phyloP scores from a whole-genome alignment of 352 stramenopile species.

The Phytophthora constricta region DNA sequence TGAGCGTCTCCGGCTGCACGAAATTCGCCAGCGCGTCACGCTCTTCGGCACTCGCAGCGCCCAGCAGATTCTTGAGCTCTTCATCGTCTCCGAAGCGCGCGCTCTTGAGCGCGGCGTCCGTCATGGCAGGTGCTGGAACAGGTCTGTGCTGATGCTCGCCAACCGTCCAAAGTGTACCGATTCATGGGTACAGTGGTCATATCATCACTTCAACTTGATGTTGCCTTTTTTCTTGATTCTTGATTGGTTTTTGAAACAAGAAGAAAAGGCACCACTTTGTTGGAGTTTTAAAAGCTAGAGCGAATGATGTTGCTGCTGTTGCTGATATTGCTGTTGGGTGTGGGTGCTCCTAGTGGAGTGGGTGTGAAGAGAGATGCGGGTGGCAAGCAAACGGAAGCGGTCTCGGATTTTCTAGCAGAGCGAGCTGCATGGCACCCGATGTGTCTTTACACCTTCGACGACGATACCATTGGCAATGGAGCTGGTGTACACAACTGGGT shows the following conservation, averaged over 20 bases:
- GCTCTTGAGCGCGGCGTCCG: slow-evolving; percentile 66
- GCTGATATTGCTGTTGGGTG: slow-evolving; percentile 18
- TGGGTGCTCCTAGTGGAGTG: too few species aligned
- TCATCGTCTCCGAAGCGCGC: slow-evolving; percentile 78
- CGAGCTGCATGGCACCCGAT: slow-evolving; percentile 33
- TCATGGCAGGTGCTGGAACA: slow-evolving; percentile 24
- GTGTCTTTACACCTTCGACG: slow-evolving; percentile 48
- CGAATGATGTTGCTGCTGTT: background rate
- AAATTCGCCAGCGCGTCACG: slow-evolving; percentile 67
- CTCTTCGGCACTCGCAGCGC: slow-evolving; percentile 20
- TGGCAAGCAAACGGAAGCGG: too few species aligned
- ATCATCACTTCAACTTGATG: background rate
- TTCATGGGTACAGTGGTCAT: background rate
- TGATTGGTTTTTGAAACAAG: slow-evolving; percentile 4
- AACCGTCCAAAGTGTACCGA: too few species aligned
- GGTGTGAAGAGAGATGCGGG: too few species aligned
- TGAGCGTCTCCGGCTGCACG: slow-evolving; percentile 73
- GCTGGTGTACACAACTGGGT: slow-evolving; percentile 29
- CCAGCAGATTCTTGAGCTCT: slow-evolving; percentile 58
- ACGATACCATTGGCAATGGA: background rate
- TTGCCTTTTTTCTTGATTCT: background rate
- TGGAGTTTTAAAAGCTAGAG: too few species aligned
- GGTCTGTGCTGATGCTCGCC: background rate
- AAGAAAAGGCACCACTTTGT: slow-evolving; percentile 38
- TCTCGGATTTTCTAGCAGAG: slow-evolving; percentile 29